Base-by-base conservation (phyloP, 2,329 filamentous ascomycete genomes). In the Biscogniauxia marginata region DNA sequence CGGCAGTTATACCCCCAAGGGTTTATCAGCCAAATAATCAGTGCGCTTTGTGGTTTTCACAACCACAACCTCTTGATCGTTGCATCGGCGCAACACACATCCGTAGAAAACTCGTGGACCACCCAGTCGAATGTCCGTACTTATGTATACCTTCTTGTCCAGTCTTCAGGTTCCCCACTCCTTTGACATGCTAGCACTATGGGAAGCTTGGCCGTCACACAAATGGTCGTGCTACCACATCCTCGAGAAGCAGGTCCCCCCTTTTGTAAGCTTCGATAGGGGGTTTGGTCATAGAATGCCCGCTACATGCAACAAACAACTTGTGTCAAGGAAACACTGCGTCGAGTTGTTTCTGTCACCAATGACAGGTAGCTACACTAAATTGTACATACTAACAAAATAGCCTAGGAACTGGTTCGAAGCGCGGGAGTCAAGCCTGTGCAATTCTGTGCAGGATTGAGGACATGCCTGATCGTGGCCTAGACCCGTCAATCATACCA, bases 11-110 rank as follows among this genome's bases (percentile, higher is more conserved):
- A 48, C 46, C 23, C 51, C 48, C 57, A 58, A 54, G 47, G 39
- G 24, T 53, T 24, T 39, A 16, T 56, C 30, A 23, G 25, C 62
- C 62, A 63, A 62, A 62, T 23, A 52, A 25, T 50, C 24, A 51
- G 16, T 44, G 11, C 39, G 4, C 30, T 19, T 61, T 20, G 11
- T 20, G 39, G 44, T 49, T 21, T 50, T 43, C 53, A 45, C 59
- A 58, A 54, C 54, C 20, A 22, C 22, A 51, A 45, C n/a, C 54
- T 63, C 54, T 55, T 55, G 43, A 50, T 53, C 57, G 62, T 64
- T 58, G 60, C 57, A 64, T 60, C 57, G 58, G 62, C 58, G 59
- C 59, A 63, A 62, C 62, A 58, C 50, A 47, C 46, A 54, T 53
- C 58, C 56, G 58, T 56, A 61, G 52, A 58, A n/a, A 51, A 59